Conservation (phyloP, 495 filamentous ascomycete genomes). For the Cercophora newfieldiana region DNA sequence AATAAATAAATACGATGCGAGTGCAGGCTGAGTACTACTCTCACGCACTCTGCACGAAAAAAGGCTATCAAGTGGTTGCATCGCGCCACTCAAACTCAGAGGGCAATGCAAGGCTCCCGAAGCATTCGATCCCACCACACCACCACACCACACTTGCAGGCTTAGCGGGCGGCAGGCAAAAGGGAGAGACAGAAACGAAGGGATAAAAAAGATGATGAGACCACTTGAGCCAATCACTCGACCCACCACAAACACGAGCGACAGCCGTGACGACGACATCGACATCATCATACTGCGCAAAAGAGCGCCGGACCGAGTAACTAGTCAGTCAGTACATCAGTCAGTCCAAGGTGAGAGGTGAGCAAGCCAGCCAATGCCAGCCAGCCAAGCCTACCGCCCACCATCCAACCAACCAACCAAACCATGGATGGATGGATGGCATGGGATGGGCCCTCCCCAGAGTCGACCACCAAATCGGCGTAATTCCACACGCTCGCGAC, state of each 20-base stretch:
- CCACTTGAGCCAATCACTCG: not conserved
- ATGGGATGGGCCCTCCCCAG: not conserved
- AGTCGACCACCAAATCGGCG: conserved; percentile 17
- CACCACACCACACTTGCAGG: not conserved
- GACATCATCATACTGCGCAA: not conserved
- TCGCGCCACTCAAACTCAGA: conserved; percentile 1
- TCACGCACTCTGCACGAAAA: not conserved
- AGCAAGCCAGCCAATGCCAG: not conserved
- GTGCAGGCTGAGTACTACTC: no score
- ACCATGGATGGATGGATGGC: not conserved
- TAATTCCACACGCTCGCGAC: conserved; percentile 6
- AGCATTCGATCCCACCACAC: not conserved
- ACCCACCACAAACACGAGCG: not conserved
- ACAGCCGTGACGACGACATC: not conserved
- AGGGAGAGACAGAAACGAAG: not conserved
- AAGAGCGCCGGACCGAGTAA: not conserved
- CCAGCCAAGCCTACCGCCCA: not conserved
- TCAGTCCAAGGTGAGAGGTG: not conserved
- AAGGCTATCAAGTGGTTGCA: conserved; percentile 14
- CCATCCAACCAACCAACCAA: not conserved
- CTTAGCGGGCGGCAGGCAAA: not conserved
- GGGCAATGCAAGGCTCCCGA: not conserved
- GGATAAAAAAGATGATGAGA: not conserved
- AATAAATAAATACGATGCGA: no score
- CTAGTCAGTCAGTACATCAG: no score